Base-by-base conservation (phyloP, 345 rosid species). In the Nasturtium officinale region DNA sequence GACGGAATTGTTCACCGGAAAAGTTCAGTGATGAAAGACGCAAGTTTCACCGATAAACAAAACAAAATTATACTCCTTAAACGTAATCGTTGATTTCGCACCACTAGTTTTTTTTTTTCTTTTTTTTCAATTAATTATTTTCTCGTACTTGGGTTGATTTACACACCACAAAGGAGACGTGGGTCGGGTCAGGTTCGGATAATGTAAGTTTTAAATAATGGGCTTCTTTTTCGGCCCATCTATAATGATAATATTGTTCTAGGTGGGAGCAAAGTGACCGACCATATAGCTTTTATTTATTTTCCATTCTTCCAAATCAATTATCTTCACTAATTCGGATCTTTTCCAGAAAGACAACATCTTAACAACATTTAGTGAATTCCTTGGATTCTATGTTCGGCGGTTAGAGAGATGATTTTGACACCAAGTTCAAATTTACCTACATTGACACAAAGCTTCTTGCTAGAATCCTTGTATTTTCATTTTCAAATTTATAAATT, bases 51-150 rank as follows among this genome's bases (percentile, higher is more conserved):
- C 48, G 9, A 45, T 45, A 23, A 45, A 7, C 6, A 16, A 15
- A 42, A 38, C 11, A 38, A 42, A 42, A 42, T 35, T 15, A 66
- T 35, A 32, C 25, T 71, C 15, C 23, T 28, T 18, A 12, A 42
- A 42, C 40, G 64, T 45, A 25, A 2, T 26, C 65, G 65, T 56
- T 65, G 42, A 57, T 56, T 74, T 74, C 67, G 61, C 21, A 74
- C 72, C 78, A 45, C 77, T 73, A 73, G 64, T 73, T 70, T 35
- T 33, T 56, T 43, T 68, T 33, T 73, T 70, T 35, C 23, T 56
- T 43, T 68, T 33, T 33, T 16, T 28, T 18, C 13, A 30, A 57
- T 32, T 32, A 25, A 30, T 28, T 69, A 11, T 29, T 10, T 53
- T 55, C 10, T 40, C 10, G 38, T 40, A 12, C 20, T 55, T 17